These are phyloP conservation scores for Butyriboletus loyo DNA, from an alignment of 768 basidiomycete genomes.

Conservation along the genomic window DNA sequence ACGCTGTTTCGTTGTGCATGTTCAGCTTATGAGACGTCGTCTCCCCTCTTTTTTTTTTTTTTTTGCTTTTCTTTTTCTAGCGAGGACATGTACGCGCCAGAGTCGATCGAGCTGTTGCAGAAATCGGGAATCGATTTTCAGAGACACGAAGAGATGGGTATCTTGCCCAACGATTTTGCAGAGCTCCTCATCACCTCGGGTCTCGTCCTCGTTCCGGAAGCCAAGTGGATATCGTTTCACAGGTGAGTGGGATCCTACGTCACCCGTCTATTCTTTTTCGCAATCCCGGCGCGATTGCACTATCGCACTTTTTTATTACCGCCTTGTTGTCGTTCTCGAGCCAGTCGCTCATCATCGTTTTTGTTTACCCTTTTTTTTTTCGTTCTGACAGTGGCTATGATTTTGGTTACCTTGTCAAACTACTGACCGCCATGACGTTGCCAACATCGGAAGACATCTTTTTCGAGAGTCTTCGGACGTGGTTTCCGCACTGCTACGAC, in stretches of 20 bases:
- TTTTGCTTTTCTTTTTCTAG: slow-evolving; percentile 38
- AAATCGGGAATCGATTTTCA: slow-evolving; percentile 97
- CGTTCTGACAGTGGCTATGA: slow-evolving; percentile 79
- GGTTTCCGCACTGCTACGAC: slow-evolving; percentile 97
- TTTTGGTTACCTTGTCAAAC: slow-evolving; percentile 97
- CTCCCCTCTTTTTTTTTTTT: background rate
- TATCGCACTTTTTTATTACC: background rate
- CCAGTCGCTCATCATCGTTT: background rate
- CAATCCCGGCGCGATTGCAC: background rate
- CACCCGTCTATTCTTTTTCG: background rate
- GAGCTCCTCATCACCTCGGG: slow-evolving; percentile 97
- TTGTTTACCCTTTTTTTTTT: background rate
- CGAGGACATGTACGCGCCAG: slow-evolving; percentile 99
- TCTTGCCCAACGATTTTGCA: slow-evolving; percentile 90
- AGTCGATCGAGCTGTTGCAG: slow-evolving; percentile 90
- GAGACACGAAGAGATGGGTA: slow-evolving; percentile 89
- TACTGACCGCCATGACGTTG: slow-evolving; percentile 80
- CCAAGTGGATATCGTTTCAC: slow-evolving; percentile 97
- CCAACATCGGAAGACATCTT: slow-evolving; percentile 89
- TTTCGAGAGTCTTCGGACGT: slow-evolving; percentile 79
- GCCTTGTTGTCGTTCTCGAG: background rate
- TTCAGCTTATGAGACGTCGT: background rate
- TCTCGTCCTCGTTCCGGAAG: slow-evolving; percentile 81
- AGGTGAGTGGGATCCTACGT: slow-evolving; percentile 54
- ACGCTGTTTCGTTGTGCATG: background rate